Percentiles rank a stretch among this genome's conserved stretches.
Conservation (phyloP, 148 eudicot genomes). For the Beta vulgaris region DNA sequence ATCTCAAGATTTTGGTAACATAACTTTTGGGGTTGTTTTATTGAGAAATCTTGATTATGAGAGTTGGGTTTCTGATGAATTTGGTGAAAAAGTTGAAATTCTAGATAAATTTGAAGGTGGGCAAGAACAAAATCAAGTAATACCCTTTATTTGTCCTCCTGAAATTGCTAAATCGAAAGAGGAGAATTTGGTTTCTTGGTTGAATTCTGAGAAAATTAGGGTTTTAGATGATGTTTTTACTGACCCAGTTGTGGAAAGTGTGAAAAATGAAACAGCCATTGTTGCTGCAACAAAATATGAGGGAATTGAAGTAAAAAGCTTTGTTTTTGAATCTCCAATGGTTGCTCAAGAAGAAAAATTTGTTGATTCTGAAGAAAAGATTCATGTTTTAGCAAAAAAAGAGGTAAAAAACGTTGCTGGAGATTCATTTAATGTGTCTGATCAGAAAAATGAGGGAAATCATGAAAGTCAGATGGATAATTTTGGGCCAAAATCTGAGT, state of each 20-base stretch:
- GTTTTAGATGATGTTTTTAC: neutral
- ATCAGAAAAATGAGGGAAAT: neutral
- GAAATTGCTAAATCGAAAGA: too few relatives aligned
- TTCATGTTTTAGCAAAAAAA: neutral
- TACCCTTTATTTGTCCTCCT: neutral
- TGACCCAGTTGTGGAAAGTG: neutral
- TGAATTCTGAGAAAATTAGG: neutral
- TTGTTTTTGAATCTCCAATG: conserved; percentile 5
- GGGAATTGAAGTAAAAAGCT: neutral
- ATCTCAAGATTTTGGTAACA: conserved; percentile 20
- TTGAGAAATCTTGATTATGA: conserved; percentile 7
- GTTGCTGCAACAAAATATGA: neutral
- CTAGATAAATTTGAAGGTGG: neutral
- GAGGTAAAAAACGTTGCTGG: conserved; percentile 6
- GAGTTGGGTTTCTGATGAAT: conserved; percentile 10
- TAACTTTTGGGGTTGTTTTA: conserved; percentile 5
- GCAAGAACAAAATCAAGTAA: neutral
- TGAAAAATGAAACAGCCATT: conserved; percentile 4
- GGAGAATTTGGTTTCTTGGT: neutral
- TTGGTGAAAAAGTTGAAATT: neutral
- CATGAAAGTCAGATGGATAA: neutral
- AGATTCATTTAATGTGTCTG: neutral
- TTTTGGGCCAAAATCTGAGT: neutral
- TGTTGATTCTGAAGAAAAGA: neutral
- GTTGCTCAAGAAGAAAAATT: conserved; percentile 1